A percentile compares a stretch with the other conserved stretches of the same genome.
phyloP scores from a whole-genome alignment of 169 alveolate genomes.

The Plasmodium vivax region DNA sequence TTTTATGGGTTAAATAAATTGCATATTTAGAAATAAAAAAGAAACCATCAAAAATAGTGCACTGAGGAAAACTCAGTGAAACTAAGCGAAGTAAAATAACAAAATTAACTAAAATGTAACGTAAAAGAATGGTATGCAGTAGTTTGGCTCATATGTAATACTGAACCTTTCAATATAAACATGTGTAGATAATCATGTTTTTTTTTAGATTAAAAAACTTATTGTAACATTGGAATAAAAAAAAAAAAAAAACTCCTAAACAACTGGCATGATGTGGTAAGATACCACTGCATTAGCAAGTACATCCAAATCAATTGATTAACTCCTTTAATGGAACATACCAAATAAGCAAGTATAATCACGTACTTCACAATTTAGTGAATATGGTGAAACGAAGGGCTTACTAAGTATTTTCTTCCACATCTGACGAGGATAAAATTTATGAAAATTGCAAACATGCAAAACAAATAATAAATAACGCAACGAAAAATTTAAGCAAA shows the following conservation, averaged over 20 bases:
- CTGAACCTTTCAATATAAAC: neutral
- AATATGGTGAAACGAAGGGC: too few relatives aligned
- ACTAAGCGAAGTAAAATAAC: neutral
- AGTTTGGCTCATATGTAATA: neutral
- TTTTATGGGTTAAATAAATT: neutral
- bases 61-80: neutral
- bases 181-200: neutral
- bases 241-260: neutral
- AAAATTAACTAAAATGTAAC: neutral
- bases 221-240: neutral
- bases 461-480: neutral
- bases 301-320: too few relatives aligned
- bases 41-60: neutral
- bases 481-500: neutral
- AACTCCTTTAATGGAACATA: too few relatives aligned
- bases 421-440: neutral
- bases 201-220: neutral
- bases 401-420: too few relatives aligned
- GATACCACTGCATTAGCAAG: too few relatives aligned
- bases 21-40: neutral
- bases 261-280: too few relatives aligned
- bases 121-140: neutral
- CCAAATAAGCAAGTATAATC: too few relatives aligned
- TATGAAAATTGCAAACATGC: neutral
- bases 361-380: too few relatives aligned